Conservation (phyloP, 2,329 filamentous ascomycete species). For the Sclerotinia spermophila region DNA sequence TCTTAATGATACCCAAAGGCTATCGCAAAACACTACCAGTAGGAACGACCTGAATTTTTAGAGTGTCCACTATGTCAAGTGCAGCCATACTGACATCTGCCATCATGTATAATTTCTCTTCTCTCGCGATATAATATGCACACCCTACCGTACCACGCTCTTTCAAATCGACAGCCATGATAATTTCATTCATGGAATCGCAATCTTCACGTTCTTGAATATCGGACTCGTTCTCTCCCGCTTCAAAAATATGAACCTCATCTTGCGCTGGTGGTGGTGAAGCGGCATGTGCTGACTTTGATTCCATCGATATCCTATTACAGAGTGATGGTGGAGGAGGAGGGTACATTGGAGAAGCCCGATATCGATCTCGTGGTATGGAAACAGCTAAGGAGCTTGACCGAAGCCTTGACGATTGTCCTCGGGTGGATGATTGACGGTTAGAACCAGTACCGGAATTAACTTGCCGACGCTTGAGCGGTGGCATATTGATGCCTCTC, state of each 20-base stretch:
- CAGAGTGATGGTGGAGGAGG: slow-evolving; percentile 18
- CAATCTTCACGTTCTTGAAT: slow-evolving; percentile 40
- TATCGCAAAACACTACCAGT: slow-evolving; percentile 36
- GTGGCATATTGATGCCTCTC: slow-evolving; percentile 6
- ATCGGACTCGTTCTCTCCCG: slow-evolving; percentile 35
- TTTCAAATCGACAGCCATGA: slow-evolving; percentile 77
- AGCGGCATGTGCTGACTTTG: slow-evolving; percentile 18
- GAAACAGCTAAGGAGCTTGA: slow-evolving; percentile 27
- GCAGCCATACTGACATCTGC: slow-evolving; percentile 70
- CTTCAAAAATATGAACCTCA: slow-evolving; percentile 19
- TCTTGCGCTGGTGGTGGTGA: slow-evolving; percentile 17
- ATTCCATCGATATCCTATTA: slow-evolving; percentile 26
- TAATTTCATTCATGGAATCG: slow-evolving; percentile 60
- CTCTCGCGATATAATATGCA: slow-evolving; percentile 71
- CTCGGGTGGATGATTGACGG: slow-evolving; percentile 20
- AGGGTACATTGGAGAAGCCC: slow-evolving; percentile 26
- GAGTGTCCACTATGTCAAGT: slow-evolving; percentile 63
- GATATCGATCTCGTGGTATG: slow-evolving; percentile 19
- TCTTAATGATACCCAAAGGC: no score
- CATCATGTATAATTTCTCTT: slow-evolving; percentile 70
- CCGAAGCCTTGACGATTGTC: slow-evolving; percentile 17
- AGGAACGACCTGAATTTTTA: slow-evolving; percentile 53
- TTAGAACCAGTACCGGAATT: slow-evolving; percentile 18
- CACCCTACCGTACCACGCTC: slow-evolving; percentile 73
- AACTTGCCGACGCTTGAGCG: slow-evolving; percentile 31